These are phyloP conservation scores for Fusarium falciforme DNA, from an alignment of 2,329 filamentous ascomycete genomes.

Conservation along the genomic window DNA sequence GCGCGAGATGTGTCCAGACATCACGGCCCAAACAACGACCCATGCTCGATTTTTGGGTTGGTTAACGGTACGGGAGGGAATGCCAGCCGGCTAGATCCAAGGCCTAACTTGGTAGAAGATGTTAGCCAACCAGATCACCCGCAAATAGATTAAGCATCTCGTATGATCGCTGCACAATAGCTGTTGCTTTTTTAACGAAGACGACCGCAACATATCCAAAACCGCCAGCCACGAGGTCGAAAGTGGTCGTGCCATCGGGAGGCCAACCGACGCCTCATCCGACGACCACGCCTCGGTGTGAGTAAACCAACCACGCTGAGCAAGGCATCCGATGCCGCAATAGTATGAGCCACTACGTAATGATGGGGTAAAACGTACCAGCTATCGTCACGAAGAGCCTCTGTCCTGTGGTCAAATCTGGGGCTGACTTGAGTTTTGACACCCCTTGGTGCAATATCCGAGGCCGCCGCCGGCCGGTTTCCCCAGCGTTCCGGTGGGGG, in stretches of 20 bases:
- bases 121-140: background rate
- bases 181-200: background rate
- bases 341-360: slow-evolving; percentile 34
- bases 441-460: slow-evolving; percentile 1
- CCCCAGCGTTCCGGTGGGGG: background rate
- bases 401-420: background rate
- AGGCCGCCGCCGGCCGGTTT: background rate
- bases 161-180: background rate
- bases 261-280: background rate
- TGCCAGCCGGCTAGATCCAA: background rate
- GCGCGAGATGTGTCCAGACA: background rate
- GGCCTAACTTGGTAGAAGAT: background rate
- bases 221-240: background rate
- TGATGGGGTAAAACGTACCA: slow-evolving; percentile 35
- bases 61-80: background rate
- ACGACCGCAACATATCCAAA: background rate
- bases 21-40: background rate
- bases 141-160: background rate
- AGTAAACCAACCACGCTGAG: background rate
- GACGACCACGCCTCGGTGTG: background rate
- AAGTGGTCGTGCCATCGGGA: background rate
- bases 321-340: slow-evolving; percentile 4
- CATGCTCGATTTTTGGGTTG: background rate
- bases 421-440: background rate
- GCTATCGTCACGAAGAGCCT: slow-evolving; percentile 26